phyloP scores from a whole-genome alignment of 1,284 basidiomycete species.

The Cryptococcus maquisensis region DNA sequence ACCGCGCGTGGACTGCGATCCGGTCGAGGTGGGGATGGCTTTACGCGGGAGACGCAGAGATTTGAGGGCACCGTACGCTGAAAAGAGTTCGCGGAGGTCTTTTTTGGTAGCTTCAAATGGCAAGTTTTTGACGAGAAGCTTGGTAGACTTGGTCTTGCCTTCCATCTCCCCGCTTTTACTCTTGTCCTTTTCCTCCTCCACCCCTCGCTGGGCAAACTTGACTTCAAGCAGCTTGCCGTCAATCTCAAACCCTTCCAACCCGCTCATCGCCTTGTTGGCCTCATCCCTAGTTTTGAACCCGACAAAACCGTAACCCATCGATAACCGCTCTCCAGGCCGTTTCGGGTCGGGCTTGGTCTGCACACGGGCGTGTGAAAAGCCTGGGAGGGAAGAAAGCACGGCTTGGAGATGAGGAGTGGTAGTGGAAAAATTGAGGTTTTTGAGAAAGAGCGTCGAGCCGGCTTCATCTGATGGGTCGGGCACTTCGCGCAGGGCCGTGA shows the following conservation, averaged over 20 bases:
- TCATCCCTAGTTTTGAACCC: slow-evolving; percentile 75
- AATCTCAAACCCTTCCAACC: slow-evolving; percentile 74
- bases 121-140: slow-evolving; percentile 95
- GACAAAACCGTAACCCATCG: slow-evolving; percentile 95
- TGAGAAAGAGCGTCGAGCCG: slow-evolving; percentile 86
- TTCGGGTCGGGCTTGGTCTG: slow-evolving; percentile 89
- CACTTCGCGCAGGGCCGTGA: slow-evolving; percentile 41
- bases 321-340: slow-evolving; percentile 59
- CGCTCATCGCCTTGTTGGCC: slow-evolving; percentile 71
- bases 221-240: slow-evolving; percentile 83
- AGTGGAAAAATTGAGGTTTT: slow-evolving; percentile 90
- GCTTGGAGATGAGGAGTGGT: slow-evolving; percentile 67
- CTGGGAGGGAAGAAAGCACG: slow-evolving; percentile 71
- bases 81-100: slow-evolving; percentile 82
- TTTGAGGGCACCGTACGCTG: slow-evolving; percentile 88
- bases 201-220: slow-evolving; percentile 81
- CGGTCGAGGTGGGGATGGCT: slow-evolving; percentile 66
- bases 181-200: slow-evolving; percentile 57
- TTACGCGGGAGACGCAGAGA: slow-evolving; percentile 83
- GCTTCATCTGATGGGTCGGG: slow-evolving; percentile 55
- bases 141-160: slow-evolving; percentile 61
- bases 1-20: slow-evolving; percentile 57
- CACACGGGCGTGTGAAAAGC: slow-evolving; percentile 81
- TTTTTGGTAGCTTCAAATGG: slow-evolving; percentile 95
- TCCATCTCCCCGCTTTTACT: slow-evolving; percentile 43